A percentile compares a stretch with the other conserved stretches of the same genome.
Conservation (phyloP, 345 rosid species). For the Eucalyptus microcorys region DNA sequence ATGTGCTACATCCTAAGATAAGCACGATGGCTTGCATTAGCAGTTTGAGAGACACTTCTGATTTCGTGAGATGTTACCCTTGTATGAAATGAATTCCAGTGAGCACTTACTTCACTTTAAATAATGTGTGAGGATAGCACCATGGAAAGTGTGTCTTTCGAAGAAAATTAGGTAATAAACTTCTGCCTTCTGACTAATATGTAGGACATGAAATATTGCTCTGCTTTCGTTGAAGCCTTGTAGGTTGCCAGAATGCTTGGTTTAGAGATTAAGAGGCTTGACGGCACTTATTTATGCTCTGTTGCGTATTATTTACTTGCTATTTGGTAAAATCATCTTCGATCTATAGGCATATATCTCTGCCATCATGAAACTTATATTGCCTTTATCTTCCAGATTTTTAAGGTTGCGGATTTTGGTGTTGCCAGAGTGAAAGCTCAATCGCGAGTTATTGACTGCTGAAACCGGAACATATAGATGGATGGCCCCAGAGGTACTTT, state of each 20-base stretch:
- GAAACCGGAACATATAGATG: conserved; percentile 98
- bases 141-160: background rate
- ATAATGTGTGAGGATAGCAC: background rate
- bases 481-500: conserved; percentile 97
- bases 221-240: background rate
- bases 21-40: background rate
- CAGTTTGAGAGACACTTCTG: background rate
- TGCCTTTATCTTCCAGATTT: conserved; percentile 30
- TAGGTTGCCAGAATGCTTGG: background rate
- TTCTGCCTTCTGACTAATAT: background rate
- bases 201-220: background rate
- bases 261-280: background rate
- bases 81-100: background rate
- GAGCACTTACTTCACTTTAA: background rate
- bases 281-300: background rate
- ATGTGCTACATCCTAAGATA: background rate
- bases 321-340: background rate
- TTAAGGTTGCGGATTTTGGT: conserved; percentile 97
- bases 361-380: background rate
- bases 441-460: conserved; percentile 87
- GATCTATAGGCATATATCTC: background rate
- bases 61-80: background rate
- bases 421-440: conserved; percentile 94
- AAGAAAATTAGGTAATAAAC: background rate
- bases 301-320: background rate